Evolutionary conservation across 1,284 basidiomycete genomes (phyloP).

Genomic region (Austroboletus niveus): DNA sequence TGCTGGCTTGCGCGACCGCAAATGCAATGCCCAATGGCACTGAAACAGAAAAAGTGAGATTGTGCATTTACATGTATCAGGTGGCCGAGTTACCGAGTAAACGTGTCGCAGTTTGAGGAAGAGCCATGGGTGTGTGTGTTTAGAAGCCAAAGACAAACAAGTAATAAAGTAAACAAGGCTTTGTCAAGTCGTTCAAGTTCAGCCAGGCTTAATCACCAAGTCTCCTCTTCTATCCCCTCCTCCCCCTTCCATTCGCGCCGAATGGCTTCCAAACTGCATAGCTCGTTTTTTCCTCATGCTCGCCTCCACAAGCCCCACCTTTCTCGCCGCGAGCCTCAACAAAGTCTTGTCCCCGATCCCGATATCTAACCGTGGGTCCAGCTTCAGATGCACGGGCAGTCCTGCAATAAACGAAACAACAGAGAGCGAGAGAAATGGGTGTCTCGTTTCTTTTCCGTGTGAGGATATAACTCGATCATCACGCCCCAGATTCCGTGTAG

Average conservation of each 20-base stretch:
- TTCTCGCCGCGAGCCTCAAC: conserved; percentile 66
- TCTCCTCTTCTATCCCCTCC: conserved; percentile 56
- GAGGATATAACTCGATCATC: conserved; percentile 92
- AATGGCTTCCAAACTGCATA: conserved; percentile 96
- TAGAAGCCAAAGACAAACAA: conserved; percentile 13
- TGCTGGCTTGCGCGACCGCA: conserved; percentile 68
- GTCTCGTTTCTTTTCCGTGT: conserved; percentile 86
- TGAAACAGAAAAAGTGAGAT: conserved; percentile 30
- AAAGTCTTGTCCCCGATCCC: conserved; percentile 89
- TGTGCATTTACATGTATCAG: background rate
- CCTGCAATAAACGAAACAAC: conserved; percentile 73
- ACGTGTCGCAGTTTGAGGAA: conserved; percentile 47
- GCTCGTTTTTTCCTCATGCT: conserved; percentile 82
- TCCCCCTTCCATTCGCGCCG: conserved; percentile 80
- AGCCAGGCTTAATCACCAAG: conserved; percentile 18
- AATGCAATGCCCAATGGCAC: conserved; percentile 77
- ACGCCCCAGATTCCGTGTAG: conserved; percentile 86
- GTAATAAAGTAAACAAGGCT: conserved; percentile 3
- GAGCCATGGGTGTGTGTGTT: conserved; percentile 38
- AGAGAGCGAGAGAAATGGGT: conserved; percentile 84
- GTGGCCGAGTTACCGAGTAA: conserved; percentile 40
- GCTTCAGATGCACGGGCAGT: conserved; percentile 78
- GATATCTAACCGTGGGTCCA: conserved; percentile 66
- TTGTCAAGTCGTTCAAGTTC: background rate
- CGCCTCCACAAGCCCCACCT: conserved; percentile 68